Conservation (phyloP, 805 yeast genomes). For the Yamadazyma philogaea region DNA sequence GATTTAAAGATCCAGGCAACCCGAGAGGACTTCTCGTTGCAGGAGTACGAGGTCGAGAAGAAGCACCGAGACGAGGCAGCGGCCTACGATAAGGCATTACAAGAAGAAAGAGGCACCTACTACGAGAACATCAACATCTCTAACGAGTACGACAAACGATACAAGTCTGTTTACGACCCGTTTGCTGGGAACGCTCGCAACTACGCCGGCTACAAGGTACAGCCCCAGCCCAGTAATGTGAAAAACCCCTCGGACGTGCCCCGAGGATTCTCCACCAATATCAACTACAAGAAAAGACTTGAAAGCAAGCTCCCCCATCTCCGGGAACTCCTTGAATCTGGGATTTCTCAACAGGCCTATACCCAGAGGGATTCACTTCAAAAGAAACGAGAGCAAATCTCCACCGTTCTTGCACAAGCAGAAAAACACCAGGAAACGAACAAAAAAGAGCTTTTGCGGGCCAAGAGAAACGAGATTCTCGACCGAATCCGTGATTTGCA, state of each 20-base stretch:
- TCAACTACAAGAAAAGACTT: slow-evolving; percentile 5
- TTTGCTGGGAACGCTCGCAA: neutral
- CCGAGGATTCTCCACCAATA: slow-evolving; percentile 9
- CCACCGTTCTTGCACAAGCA: slow-evolving; percentile 3
- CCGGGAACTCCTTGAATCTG: neutral
- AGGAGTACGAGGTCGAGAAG: slow-evolving; percentile 15
- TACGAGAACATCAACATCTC: slow-evolving; percentile 6
- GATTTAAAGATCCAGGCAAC: slow-evolving; percentile 34
- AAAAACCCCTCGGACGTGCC: slow-evolving; percentile 6
- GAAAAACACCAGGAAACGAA: slow-evolving; percentile 17
- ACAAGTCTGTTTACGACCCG: slow-evolving; percentile 4
- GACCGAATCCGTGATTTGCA: slow-evolving; percentile 23
- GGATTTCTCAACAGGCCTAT: neutral
- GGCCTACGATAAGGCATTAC: slow-evolving; percentile 1
- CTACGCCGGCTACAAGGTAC: slow-evolving; percentile 5
- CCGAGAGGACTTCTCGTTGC: slow-evolving; percentile 29
- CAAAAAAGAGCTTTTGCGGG: slow-evolving; percentile 13
- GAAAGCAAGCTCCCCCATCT: neutral
- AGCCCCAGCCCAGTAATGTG: slow-evolving; percentile 6
- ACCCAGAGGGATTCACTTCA: neutral
- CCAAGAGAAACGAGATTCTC: slow-evolving; percentile 24
- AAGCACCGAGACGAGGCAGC: slow-evolving; percentile 6
- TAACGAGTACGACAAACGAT: slow-evolving; percentile 4
- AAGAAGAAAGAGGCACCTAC: slow-evolving; percentile 6
- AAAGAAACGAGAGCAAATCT: slow-evolving; percentile 1